phyloP scores from a whole-genome alignment of 23 red algal species.

The Gracilaria caudata region DNA sequence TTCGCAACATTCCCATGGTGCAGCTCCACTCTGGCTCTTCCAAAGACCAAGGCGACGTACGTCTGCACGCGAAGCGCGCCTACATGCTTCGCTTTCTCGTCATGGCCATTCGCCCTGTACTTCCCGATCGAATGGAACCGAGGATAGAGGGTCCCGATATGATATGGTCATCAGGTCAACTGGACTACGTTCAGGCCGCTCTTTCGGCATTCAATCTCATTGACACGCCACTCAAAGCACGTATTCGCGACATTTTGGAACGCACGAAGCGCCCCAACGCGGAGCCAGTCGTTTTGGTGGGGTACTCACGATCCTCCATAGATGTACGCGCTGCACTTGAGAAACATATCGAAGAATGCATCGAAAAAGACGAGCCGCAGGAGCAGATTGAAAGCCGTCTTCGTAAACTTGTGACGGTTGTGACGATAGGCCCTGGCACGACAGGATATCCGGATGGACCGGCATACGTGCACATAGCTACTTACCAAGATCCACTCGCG shows the following conservation, averaged over 20 bases:
- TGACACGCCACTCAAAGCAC: conserved; percentile 44
- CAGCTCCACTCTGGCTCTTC: conserved; percentile 39
- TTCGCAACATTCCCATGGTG: background rate
- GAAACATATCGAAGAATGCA: background rate
- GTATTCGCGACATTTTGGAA: conserved; percentile 11
- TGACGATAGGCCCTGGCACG: conserved; percentile 19
- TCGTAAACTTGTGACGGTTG: conserved; percentile 6
- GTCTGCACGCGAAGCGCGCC: conserved; percentile 3
- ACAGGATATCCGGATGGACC: conserved; percentile 46
- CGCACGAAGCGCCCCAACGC: background rate
- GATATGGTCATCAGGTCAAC: background rate
- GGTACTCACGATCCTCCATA: conserved; percentile 40
- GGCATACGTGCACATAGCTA: conserved; percentile 45
- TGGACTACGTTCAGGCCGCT: conserved; percentile 37
- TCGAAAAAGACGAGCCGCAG: background rate
- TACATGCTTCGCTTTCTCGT: background rate
- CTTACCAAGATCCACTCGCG: conserved; percentile 34
- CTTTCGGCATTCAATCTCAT: conserved; percentile 37
- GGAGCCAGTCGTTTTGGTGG: conserved; percentile 11
- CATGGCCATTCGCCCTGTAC: background rate
- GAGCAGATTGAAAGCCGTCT: background rate
- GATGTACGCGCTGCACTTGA: conserved; percentile 21
- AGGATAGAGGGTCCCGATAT: background rate
- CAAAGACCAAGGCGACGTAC: conserved; percentile 50
- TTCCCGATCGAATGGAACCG: background rate